These are phyloP conservation scores for Salix dunnii DNA, from an alignment of 345 rosid species.

Conservation along the genomic window DNA sequence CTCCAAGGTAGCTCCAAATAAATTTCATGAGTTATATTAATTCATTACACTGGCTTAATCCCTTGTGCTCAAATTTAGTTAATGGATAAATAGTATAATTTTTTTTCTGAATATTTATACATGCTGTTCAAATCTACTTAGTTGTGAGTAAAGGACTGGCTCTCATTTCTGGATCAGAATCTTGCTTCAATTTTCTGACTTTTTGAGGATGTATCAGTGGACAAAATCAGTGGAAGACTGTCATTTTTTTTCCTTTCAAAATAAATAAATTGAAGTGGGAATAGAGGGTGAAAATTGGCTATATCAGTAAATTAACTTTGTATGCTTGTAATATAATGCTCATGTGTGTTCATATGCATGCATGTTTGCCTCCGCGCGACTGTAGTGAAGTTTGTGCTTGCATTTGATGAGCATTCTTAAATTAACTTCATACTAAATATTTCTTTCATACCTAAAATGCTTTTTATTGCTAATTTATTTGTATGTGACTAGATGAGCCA, in stretches of 20 bases:
- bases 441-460: neutral
- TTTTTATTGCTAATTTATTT: too few relatives aligned
- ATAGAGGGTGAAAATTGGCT: neutral
- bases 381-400: neutral
- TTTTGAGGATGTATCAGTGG: neutral
- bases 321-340: too few relatives aligned
- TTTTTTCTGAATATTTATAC: neutral
- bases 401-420: neutral
- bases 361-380: neutral
- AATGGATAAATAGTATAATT: neutral
- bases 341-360: neutral
- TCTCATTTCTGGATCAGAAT: neutral
- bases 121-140: neutral
- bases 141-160: neutral
- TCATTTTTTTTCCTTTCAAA: neutral
- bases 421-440: neutral
- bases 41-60: neutral
- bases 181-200: neutral
- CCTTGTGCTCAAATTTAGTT: neutral
- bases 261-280: neutral
- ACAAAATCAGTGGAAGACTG: neutral
- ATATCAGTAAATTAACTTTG: neutral
- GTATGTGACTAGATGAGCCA: constrained; percentile 26
- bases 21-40: neutral
- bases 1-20: constrained; percentile 47